A percentile compares a stretch with the other conserved stretches of the same genome.
phyloP scores from a whole-genome alignment of 768 basidiomycete genomes.

The Clitopilus passeckerianus region DNA sequence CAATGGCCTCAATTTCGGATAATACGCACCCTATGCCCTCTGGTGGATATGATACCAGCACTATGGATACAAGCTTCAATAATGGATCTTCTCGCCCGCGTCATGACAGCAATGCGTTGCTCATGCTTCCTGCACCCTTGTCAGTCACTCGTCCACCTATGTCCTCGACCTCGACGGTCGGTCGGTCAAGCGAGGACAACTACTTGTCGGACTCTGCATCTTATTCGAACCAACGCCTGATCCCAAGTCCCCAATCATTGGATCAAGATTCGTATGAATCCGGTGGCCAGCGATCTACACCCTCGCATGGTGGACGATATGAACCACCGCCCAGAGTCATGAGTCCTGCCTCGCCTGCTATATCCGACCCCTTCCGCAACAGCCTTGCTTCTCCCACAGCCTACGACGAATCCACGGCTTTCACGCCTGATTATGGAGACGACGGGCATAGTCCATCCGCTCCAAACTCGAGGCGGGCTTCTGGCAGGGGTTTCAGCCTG shows the following conservation, averaged over 20 bases:
- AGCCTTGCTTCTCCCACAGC: slow-evolving; percentile 33
- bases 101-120: slow-evolving; percentile 64
- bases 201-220: slow-evolving; percentile 36
- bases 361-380: slow-evolving; percentile 54
- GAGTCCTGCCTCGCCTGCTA: slow-evolving; percentile 22
- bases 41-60: slow-evolving; percentile 50
- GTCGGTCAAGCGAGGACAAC: slow-evolving; percentile 45
- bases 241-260: slow-evolving; percentile 34
- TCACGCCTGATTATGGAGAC: slow-evolving; percentile 27
- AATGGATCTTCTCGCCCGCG: slow-evolving; percentile 44
- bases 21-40: slow-evolving; percentile 52
- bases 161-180: slow-evolving; percentile 45
- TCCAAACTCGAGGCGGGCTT: slow-evolving; percentile 29
- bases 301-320: slow-evolving; percentile 20
- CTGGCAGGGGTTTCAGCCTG: slow-evolving; percentile 66
- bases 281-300: slow-evolving; percentile 16
- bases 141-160: slow-evolving; percentile 50
- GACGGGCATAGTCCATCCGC: slow-evolving; percentile 23
- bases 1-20: slow-evolving; percentile 75
- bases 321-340: slow-evolving; percentile 18
- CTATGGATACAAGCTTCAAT: slow-evolving; percentile 50
- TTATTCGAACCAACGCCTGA: slow-evolving; percentile 34
- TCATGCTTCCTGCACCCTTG: slow-evolving; percentile 74
- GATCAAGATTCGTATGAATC: slow-evolving; percentile 38
- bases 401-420: slow-evolving; percentile 32